phyloP scores from a whole-genome alignment of 495 filamentous ascomycete genomes.

The Penicillium egyptiacum region DNA sequence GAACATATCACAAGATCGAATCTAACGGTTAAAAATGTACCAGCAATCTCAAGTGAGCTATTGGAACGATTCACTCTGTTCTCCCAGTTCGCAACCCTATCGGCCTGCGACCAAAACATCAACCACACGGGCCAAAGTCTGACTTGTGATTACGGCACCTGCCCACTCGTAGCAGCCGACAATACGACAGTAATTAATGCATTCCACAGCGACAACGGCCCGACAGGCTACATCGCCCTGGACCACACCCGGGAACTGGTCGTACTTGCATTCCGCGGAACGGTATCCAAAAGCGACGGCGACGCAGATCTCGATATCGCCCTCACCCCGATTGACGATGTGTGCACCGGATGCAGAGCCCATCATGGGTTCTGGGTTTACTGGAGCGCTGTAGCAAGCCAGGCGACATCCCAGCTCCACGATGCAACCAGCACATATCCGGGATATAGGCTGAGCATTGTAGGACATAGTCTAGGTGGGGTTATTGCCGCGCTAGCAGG shows the following conservation, averaged over 20 bases:
- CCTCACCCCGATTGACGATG: not conserved
- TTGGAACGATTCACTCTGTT: not conserved
- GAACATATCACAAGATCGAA: not conserved
- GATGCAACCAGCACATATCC: constrained; percentile 42
- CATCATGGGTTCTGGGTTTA: constrained; percentile 53
- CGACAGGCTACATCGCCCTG: constrained; percentile 2
- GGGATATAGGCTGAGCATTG: constrained; percentile 51
- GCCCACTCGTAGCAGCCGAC: not conserved
- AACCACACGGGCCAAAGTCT: not conserved
- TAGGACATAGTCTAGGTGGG: constrained; percentile 65
- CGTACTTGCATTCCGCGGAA: not conserved
- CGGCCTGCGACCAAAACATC: constrained; percentile 7
- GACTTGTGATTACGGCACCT: not conserved
- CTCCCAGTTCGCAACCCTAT: not conserved
- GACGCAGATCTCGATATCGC: not conserved
- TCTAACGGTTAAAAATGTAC: not conserved
- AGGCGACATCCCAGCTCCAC: constrained; percentile 37
- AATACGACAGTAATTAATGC: not conserved
- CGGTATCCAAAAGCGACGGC: not conserved
- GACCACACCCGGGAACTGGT: constrained; percentile 4
- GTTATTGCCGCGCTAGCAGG: constrained; percentile 60
- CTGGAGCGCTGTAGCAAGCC: constrained; percentile 42
- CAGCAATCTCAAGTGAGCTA: not conserved
- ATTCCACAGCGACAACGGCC: not conserved
- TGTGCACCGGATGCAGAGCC: constrained; percentile 50